Percentiles rank a stretch among this genome's conserved stretches.
Conservation (phyloP, 306 rosid genomes). For the Cucumis cinereus region DNA sequence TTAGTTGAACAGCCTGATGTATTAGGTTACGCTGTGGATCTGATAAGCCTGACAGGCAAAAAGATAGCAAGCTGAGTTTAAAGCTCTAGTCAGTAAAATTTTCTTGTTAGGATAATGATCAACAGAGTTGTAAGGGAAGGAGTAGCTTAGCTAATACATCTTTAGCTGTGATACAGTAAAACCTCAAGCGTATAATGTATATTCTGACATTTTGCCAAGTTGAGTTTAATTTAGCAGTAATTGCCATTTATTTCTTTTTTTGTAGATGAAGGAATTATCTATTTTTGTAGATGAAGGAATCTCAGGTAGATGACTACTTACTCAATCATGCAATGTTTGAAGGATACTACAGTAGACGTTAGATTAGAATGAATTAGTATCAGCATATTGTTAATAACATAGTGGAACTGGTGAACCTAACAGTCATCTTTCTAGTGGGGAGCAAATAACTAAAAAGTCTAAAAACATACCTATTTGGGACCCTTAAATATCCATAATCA, state of each 20-base stretch:
- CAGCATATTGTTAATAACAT: slow-evolving; percentile 5
- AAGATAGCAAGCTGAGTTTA: background rate
- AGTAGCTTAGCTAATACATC: background rate
- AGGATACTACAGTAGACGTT: background rate
- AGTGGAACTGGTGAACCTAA: slow-evolving; percentile 15
- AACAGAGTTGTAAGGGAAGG: background rate
- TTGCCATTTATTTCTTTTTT: too few relatives aligned
- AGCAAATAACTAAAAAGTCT: background rate
- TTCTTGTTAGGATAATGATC: background rate
- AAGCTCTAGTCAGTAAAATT: background rate
- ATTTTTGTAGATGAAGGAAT: background rate
- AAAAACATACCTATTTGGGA: background rate
- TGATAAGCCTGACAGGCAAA: background rate
- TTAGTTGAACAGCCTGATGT: background rate
- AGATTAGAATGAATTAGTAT: background rate
- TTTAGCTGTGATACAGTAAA: background rate
- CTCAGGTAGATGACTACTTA: background rate
- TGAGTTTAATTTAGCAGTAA: too few relatives aligned
- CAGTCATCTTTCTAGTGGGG: background rate
- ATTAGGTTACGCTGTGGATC: background rate
- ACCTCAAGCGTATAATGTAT: background rate
- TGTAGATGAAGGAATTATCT: too few relatives aligned
- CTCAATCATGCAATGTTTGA: background rate
- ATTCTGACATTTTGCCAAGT: background rate
- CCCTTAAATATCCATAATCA: slow-evolving; percentile 3